Conservation (phyloP, 2,329 filamentous ascomycete species). For the Xylariaceae sp. region DNA sequence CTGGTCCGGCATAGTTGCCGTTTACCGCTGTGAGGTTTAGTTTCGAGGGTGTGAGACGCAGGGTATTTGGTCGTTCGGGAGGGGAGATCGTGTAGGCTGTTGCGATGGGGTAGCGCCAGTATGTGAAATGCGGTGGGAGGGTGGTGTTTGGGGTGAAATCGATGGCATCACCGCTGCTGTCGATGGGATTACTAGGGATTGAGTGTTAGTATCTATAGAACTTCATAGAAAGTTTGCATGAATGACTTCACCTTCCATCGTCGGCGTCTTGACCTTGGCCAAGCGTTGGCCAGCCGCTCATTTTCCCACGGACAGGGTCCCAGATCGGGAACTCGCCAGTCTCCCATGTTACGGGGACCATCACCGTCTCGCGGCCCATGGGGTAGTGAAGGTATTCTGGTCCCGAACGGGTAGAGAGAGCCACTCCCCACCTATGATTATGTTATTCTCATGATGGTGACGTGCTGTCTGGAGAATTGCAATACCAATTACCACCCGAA, state of each 20-base stretch:
- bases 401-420: constrained; percentile 38
- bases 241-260: too few species aligned
- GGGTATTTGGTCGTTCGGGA: constrained; percentile 36
- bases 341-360: constrained; percentile 37
- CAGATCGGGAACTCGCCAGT: constrained; percentile 33
- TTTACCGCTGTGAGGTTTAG: constrained; percentile 53
- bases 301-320: constrained; percentile 32
- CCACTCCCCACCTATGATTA: constrained; percentile 35
- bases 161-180: constrained; percentile 40
- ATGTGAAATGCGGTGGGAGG: constrained; percentile 51
- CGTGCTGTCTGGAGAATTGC: not conserved
- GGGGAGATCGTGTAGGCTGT: constrained; percentile 44
- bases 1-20: constrained; percentile 42
- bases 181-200: constrained; percentile 37
- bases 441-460: not conserved
- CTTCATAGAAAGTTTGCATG: too few species aligned
- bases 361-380: constrained; percentile 42
- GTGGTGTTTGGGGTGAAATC: constrained; percentile 41
- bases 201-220: too few species aligned
- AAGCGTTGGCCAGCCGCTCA: constrained; percentile 32
- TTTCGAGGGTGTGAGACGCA: constrained; percentile 45
- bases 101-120: constrained; percentile 50
- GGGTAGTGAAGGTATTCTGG: constrained; percentile 36
- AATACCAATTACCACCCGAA: constrained; percentile 33
- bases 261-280: not conserved